Conservation (phyloP, 2,329 filamentous ascomycete species). For the Epicoccum nigrum region DNA sequence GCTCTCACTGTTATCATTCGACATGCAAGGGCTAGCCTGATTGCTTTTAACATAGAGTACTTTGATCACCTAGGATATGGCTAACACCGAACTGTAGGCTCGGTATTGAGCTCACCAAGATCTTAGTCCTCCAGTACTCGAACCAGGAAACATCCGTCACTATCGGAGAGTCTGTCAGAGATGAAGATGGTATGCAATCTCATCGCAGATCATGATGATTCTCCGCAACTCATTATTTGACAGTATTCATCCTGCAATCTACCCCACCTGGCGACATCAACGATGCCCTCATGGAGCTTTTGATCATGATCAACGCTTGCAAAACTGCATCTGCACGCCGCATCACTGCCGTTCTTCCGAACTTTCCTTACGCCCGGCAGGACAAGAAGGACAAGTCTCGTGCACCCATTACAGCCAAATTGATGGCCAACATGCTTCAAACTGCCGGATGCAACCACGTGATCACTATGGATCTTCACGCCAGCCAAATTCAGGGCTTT, state of each 20-base stretch:
- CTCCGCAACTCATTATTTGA: slow-evolving; percentile 28
- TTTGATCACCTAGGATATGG: slow-evolving; percentile 6
- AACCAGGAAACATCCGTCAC: slow-evolving; percentile 90
- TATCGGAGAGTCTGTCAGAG: slow-evolving; percentile 92
- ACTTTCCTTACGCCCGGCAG: slow-evolving; percentile 94
- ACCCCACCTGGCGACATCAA: slow-evolving; percentile 96
- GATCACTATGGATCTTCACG: slow-evolving; percentile 96
- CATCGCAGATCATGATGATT: slow-evolving; percentile 8
- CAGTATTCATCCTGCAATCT: slow-evolving; percentile 94
- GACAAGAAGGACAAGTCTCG: slow-evolving; percentile 97
- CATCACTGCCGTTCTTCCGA: slow-evolving; percentile 93
- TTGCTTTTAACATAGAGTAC: slow-evolving; percentile 60
- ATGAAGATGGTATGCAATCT: slow-evolving; percentile 77
- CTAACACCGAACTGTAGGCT: slow-evolving; percentile 58
- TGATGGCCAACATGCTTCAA: slow-evolving; percentile 97
- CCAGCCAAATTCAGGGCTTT: slow-evolving; percentile 93
- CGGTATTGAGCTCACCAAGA: slow-evolving; percentile 78
- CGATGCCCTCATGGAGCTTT: slow-evolving; percentile 95
- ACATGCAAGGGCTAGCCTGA: slow-evolving; percentile 59
- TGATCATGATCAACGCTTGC: slow-evolving; percentile 98
- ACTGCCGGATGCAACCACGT: slow-evolving; percentile 92
- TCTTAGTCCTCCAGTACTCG: slow-evolving; percentile 81
- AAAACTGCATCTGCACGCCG: slow-evolving; percentile 82
- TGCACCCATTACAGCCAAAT: slow-evolving; percentile 93
- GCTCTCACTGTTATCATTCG: background rate